Base-by-base conservation (phyloP, 2,329 filamentous ascomycete genomes). In the Metarhizium brunneum region DNA sequence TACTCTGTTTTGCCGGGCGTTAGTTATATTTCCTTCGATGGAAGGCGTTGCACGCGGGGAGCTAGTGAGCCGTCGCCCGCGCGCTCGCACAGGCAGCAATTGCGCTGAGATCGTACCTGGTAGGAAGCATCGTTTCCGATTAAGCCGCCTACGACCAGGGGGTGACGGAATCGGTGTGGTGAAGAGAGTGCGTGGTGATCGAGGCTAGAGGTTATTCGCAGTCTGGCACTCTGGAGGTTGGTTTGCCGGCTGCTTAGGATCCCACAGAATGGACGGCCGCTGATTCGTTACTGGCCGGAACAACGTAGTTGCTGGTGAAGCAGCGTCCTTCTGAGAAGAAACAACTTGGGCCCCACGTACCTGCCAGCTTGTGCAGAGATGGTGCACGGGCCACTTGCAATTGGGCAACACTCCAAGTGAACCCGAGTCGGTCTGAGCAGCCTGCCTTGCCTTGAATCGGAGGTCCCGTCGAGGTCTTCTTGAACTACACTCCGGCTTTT, bases 41-140 rank as follows among this genome's bases (percentile, higher is more conserved):
- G 25, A 25, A 25, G 14, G 6, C 6, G 8, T 25, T 45, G n/a
- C 40, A 13, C 8, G 29, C 32, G 5, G 45, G 42, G 16, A n/a
- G 6, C 36, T 32, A 2, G 54, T 20, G 47, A 14, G n/a, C 29
- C 18, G 10, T 29, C 14, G 18, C 6, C 45, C 6, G 45, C 36
- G 6, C 51, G 50, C 6, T 30, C 14, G 35, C 30, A n/a, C 25
- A 14, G 45, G 10, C 10, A 11, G n/a, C 45, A 38, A 52, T 51
- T 58, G 56, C 59, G 65, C 7, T 49, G n/a, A 40, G 52, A 60
- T 38, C 38, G 54, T 64, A 73, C 72, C 70, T 69, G 59, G 71
- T 72, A 58, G 71, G 65, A 68, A 72, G 65, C 71, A 74, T 71
- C 57, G 63, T 70, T 66, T 57, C 53, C 56, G 36, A 50, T 53